Conservation (phyloP, 2,329 filamentous ascomycete species). For the Diaporthe sp. region DNA sequence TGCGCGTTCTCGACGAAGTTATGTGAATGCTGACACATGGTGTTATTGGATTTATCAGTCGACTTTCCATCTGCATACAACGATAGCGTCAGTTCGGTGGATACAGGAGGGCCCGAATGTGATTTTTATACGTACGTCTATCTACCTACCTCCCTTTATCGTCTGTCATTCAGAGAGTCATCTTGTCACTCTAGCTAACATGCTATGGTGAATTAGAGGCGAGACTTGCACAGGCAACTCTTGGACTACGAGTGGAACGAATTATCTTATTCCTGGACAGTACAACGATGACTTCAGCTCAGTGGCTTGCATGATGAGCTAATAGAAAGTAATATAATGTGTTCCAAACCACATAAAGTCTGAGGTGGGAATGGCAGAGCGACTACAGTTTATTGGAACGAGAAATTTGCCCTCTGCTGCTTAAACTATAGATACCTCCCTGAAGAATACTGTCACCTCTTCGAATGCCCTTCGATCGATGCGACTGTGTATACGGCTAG, state of each 20-base stretch:
- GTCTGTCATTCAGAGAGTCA: neutral
- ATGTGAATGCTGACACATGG: neutral
- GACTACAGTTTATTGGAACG: neutral
- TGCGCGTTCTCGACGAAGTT: neutral
- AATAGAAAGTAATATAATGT: neutral
- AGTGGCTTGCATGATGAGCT: constrained; percentile 4
- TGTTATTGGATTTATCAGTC: neutral
- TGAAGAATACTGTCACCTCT: neutral
- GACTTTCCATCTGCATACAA: constrained; percentile 25
- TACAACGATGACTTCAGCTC: constrained; percentile 31
- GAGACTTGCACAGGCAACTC: constrained; percentile 20
- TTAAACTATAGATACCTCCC: neutral
- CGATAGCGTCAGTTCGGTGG: constrained; percentile 26
- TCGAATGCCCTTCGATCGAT: neutral
- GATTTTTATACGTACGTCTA: constrained; percentile 28
- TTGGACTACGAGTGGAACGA: constrained; percentile 24
- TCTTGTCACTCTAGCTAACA: neutral
- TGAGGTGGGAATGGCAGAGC: neutral
- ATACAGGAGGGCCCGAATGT: constrained; percentile 27
- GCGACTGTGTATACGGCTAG: neutral
- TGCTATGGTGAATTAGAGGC: neutral
- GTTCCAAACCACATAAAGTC: neutral
- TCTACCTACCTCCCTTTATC: neutral
- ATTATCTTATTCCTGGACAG: constrained; percentile 31
- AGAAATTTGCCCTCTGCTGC: neutral